phyloP scores from a whole-genome alignment of 352 stramenopile genomes.

The Phytophthora sp. region DNA sequence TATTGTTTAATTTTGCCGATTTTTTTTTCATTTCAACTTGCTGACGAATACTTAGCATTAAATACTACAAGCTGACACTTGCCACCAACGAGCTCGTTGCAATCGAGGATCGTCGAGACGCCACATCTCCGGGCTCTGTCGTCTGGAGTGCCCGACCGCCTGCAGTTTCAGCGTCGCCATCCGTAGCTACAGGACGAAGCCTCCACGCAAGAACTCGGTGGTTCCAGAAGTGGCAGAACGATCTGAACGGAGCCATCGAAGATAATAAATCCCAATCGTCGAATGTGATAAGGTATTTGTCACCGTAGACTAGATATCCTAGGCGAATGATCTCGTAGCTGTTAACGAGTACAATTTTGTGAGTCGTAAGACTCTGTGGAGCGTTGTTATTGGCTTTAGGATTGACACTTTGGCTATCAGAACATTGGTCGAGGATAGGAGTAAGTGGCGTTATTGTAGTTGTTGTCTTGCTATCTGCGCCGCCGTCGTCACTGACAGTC shows the following conservation, averaged over 20 bases:
- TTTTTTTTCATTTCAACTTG: too few species aligned
- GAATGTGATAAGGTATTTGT: constrained; percentile 24
- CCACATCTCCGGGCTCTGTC: constrained; percentile 19
- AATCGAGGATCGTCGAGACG: constrained; percentile 21
- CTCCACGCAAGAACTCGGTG: constrained; percentile 27
- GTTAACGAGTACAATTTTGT: constrained; percentile 5
- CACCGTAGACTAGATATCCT: constrained; percentile 25
- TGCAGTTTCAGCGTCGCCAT: constrained; percentile 3
- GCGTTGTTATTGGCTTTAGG: neutral
- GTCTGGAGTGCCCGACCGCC: neutral
- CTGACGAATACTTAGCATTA: constrained; percentile 2
- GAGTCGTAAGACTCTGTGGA: neutral
- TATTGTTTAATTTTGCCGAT: too few species aligned
- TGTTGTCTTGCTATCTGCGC: neutral
- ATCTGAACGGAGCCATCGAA: constrained; percentile 9
- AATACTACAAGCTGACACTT: constrained; percentile 12
- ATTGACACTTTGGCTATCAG: neutral
- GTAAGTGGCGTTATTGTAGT: neutral
- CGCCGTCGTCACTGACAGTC: too few species aligned
- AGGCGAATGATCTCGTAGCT: constrained; percentile 39
- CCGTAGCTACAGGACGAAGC: neutral
- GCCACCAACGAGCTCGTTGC: constrained; percentile 15
- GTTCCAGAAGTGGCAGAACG: constrained; percentile 27
- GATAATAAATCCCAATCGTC: constrained; percentile 31
- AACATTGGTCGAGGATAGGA: neutral